Evolutionary conservation across 768 basidiomycete species (phyloP).

Genomic region (Clitopilus passeckerianus): DNA sequence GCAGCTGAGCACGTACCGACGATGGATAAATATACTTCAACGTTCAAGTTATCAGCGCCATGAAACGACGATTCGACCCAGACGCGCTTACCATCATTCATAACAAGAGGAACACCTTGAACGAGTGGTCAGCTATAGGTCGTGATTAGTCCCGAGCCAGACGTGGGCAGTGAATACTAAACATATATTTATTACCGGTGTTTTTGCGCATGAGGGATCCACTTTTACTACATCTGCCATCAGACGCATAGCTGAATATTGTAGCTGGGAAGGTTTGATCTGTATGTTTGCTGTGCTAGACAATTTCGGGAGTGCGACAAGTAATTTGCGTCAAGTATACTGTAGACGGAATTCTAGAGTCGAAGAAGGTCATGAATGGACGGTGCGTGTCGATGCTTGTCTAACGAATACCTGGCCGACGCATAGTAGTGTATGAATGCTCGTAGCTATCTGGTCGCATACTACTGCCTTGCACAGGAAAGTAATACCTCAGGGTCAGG

Average conservation of each 20-base stretch:
- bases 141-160: background rate
- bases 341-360: conserved; percentile 56
- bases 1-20: conserved; percentile 38
- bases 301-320: background rate
- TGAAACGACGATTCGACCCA: conserved; percentile 38
- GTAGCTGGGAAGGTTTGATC: background rate
- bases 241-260: background rate
- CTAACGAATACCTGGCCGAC: background rate
- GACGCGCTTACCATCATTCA: conserved; percentile 43
- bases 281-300: background rate
- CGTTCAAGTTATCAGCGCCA: conserved; percentile 20
- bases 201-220: background rate
- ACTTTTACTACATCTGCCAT: background rate
- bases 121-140: conserved; percentile 23
- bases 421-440: conserved; percentile 47
- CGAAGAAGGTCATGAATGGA: conserved; percentile 56
- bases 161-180: background rate
- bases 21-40: conserved; percentile 57
- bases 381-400: conserved; percentile 33
- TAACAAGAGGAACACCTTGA: conserved; percentile 55
- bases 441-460: conserved; percentile 48
- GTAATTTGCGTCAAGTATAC: conserved; percentile 45
- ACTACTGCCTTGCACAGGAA: conserved; percentile 56
- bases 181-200: background rate
- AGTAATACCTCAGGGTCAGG: conserved; percentile 49